phyloP scores from a whole-genome alignment of 176 grass and related monocot species.

The Stipa capillata region DNA sequence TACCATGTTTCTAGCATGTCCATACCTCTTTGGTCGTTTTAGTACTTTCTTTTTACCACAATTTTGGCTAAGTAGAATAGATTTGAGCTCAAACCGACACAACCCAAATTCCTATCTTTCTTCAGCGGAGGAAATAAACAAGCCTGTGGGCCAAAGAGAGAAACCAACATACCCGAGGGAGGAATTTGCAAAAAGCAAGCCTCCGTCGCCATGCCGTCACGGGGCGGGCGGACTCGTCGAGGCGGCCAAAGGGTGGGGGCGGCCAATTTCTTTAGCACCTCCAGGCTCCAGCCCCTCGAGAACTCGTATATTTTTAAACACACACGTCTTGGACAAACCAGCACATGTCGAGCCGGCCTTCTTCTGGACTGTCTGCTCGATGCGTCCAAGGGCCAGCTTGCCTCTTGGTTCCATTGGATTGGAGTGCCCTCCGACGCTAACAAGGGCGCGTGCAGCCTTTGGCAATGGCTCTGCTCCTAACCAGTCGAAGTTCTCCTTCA shows the following conservation, averaged over 20 bases:
- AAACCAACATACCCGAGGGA: neutral
- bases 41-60: too few species aligned
- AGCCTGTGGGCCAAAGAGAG: too few species aligned
- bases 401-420: neutral
- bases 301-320: neutral
- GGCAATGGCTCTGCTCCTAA: neutral
- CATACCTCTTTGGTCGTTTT: too few species aligned
- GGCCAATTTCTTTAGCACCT: neutral
- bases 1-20: too few species aligned
- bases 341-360: neutral
- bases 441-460: neutral
- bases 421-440: neutral
- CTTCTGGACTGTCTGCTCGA: neutral
- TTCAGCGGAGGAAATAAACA: too few species aligned
- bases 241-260: slow-evolving; percentile 23
- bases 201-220: too few species aligned
- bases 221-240: slow-evolving; percentile 33
- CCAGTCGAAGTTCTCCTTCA: neutral
- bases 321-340: neutral
- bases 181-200: neutral
- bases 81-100: too few species aligned
- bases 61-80: too few species aligned
- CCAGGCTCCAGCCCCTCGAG: neutral
- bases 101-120: too few species aligned
- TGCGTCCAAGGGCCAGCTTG: slow-evolving; percentile 18